Evolutionary conservation across 73 alveolate genomes (phyloP), one percentile per base, ranked within the genome.

Genomic region (Symbiodinium pilosum): DNA sequence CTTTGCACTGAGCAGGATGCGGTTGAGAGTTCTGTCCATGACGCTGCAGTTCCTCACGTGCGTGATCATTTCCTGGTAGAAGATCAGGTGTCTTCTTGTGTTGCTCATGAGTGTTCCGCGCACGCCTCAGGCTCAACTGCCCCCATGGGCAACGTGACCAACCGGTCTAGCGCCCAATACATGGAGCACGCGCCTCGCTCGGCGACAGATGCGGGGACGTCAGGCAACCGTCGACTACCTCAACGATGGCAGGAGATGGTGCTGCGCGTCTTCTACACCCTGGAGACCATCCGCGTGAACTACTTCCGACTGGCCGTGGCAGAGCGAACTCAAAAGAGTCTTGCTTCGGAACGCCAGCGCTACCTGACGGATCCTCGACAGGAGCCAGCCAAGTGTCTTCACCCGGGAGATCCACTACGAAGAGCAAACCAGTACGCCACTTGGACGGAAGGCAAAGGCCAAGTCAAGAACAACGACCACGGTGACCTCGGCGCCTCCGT

Each of bases 401-500:
- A 75, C 7, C 12, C 44, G 40, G 94, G 32, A 2, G 0, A 3
- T 28, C n/a, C 4, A n/a, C 20, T 87, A 6, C 1, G 24, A 11
- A 56, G 94, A 20, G 42, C 68, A 7, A 87, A 87, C 34, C 94
- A 87, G 43, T 87, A 87, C 36, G 94, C 94, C 32, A 16, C 9
- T 2, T 87, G 94, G 94, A 26, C 21, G 32, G 75, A 24, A 3
- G 52, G 94, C 52, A 36, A 14, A 20, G 28, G 32, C 77, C n/a
- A 59, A 59, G 77, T 5, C 39, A 32, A 59, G 28, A 36, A 36
- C 77, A 1, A 14, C 18, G 77, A 36, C 77, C 73, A 8, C 73
- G n/a, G 14, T 32, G n/a, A 56, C 18, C 77, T n/a, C n/a, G n/a
- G n/a, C n/a, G n/a, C n/a, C n/a, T n/a, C n/a, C n/a, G n/a, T n/a